Conservation (phyloP, 2,329 filamentous ascomycete genomes). For the Pseudogymnoascus sp. region DNA sequence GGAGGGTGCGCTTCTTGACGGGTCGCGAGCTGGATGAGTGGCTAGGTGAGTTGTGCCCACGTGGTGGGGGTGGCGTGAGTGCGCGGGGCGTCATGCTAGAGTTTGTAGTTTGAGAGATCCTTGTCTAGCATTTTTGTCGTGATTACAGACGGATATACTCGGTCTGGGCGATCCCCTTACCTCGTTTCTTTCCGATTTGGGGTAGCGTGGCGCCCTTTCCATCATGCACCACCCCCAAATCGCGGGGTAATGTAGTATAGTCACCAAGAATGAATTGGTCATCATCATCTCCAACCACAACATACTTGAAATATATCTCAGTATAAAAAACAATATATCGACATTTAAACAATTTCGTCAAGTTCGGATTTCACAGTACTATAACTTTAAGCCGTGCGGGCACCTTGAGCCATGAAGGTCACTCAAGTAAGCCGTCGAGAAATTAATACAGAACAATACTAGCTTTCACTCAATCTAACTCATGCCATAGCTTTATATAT, state of each 20-base stretch:
- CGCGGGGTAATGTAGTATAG: background rate
- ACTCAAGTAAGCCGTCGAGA: constrained; percentile 16
- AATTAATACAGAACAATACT: background rate
- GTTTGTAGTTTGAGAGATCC: background rate
- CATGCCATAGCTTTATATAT: constrained; percentile 51
- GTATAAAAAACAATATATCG: background rate
- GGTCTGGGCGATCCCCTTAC: background rate
- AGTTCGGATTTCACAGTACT: background rate
- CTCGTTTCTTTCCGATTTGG: background rate
- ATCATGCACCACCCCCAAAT: too few relatives aligned
- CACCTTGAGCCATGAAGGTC: constrained; percentile 15
- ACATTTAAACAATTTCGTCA: background rate
- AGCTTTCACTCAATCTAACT: background rate
- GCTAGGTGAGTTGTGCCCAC: background rate
- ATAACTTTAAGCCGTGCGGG: background rate
- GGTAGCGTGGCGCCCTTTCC: background rate
- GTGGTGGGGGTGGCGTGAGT: background rate
- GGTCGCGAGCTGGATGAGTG: background rate
- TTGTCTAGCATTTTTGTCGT: background rate
- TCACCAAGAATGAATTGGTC: background rate
- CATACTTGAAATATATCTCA: background rate
- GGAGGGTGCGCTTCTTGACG: constrained; percentile 32
- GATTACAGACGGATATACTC: background rate
- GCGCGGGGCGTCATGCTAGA: background rate
- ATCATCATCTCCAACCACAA: background rate